Percentiles rank a stretch among this genome's conserved stretches.
phyloP scores from a whole-genome alignment of 1,284 basidiomycete genomes.

The Meira miltonrushii region DNA sequence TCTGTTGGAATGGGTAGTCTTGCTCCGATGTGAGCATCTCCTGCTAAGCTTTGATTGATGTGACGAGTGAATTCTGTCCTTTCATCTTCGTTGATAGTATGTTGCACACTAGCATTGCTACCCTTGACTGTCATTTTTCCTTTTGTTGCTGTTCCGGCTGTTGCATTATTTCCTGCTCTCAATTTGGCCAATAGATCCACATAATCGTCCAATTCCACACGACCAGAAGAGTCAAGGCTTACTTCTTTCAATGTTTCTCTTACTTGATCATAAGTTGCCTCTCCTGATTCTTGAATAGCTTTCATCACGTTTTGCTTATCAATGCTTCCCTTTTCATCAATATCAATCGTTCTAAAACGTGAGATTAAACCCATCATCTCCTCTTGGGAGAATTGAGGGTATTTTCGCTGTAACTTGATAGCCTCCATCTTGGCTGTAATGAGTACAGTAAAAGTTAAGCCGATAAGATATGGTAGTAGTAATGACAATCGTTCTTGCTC shows the following conservation, averaged over 20 bases:
- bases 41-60: slow-evolving; percentile 87
- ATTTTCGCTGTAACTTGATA: slow-evolving; percentile 83
- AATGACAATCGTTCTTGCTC: too few relatives aligned
- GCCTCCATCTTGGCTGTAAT: slow-evolving; percentile 62
- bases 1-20: slow-evolving; percentile 91
- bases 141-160: slow-evolving; percentile 55
- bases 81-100: slow-evolving; percentile 98
- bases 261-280: slow-evolving; percentile 46
- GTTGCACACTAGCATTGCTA: slow-evolving; percentile 89
- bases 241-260: slow-evolving; percentile 83
- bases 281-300: slow-evolving; percentile 39
- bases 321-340: slow-evolving; percentile 48
- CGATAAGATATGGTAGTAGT: too few relatives aligned
- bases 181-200: slow-evolving; percentile 87
- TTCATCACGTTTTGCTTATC: slow-evolving; percentile 47
- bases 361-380: slow-evolving; percentile 51
- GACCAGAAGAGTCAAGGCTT: slow-evolving; percentile 86
- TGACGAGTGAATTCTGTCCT: slow-evolving; percentile 92
- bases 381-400: slow-evolving; percentile 67
- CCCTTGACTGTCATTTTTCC: slow-evolving; percentile 93
- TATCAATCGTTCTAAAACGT: slow-evolving; percentile 44
- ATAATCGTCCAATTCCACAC: slow-evolving; percentile 96
- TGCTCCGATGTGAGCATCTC: slow-evolving; percentile 75
- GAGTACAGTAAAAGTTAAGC: neutral
- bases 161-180: slow-evolving; percentile 55